Evolutionary conservation across 805 yeast species (phyloP), one percentile per base, ranked within the genome.

Genomic region (Teunomyces pallodes): DNA sequence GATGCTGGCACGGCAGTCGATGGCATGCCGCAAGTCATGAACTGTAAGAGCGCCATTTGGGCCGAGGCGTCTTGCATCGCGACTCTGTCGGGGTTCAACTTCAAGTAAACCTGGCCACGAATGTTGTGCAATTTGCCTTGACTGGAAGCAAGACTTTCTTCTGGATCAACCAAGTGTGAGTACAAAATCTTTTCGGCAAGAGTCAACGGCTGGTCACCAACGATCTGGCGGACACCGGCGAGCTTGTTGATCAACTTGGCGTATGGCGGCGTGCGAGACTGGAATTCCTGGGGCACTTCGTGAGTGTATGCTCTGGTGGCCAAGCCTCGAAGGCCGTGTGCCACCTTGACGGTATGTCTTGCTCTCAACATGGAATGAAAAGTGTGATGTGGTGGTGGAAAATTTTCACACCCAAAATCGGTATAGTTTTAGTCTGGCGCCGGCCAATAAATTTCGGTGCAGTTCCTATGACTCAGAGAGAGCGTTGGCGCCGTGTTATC

Each of bases 21-120:
- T 44, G 86, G 76, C 81, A 92, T 82, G 32, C 96, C 96, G 55
- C 97, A 92, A 46, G 97, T 90, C 96, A 94, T 94, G 75, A 94
- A 94, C 74, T 94, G 99, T 59, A 94, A 76, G 57, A 94, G 77
- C n/a, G 99, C 99, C 89, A 92, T 94, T 74, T 94, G 99, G 14
- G 99, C 99, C 29, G 97, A 88, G n/a, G 99, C 99, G 77, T 94
- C 99, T 77, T 94, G 99, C 96, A 95, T 92, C 26, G 99, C 99
- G 42, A 94, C 98, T 67, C 99, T 83, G 67, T 94, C 99, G 20
- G 99, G 99, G 66, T 87, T 83, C 60, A 94, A 80, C 76, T 94
- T 94, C 67, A 94, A 80, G 72, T 94, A 94, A 46, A 91, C 83
- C 43, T 84, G 76, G 57, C 99, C 99, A 72, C 99, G 83, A 54